Evolutionary conservation across 1,284 basidiomycete species (phyloP), one percentile per base, ranked within the genome.

Genomic region (Pseudomicrostroma phylloplanum): DNA sequence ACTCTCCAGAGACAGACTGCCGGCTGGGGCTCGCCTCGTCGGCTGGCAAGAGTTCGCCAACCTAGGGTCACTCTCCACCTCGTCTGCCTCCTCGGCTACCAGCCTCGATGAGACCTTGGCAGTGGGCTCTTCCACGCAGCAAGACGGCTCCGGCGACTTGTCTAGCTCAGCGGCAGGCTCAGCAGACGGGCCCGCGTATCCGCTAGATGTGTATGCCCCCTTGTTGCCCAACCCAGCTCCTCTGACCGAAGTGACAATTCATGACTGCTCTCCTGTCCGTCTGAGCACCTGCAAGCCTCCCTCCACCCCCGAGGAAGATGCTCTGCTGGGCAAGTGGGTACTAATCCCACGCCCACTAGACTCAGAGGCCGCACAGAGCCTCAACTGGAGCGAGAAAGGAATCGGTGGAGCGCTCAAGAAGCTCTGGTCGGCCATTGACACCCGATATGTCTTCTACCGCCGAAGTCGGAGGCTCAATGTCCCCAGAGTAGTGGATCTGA

Each of bases 271-370:
- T 57, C 80, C 91, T 26, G 78, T 81, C 6, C 78, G 87, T 46
- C 78, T 81, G 6, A 78, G 87, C 48, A 81, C 81, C 12, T 94
- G 92, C 76, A 79, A 81, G 0, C 91, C 92, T 0, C 77, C 82
- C 2, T 84, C 88, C 0, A 89, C 86, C 0, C 82, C 83, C 9
- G 88, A 89, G 67, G 80, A 87, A 41, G 90, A 92, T 75, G 87
- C 87, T 4, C 83, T 86, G 58, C 87, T 87, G 69, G 91, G 91
- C 0, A 89, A 88, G 73, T 94, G 92, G 92, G 90, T 94, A 0
- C 85, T 87, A 21, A 87, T 93, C 8, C 85, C 86, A 21, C 83
- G 86, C 19, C 87, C 92, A 77, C 80, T 94, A 40, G 91, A 91
- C 75, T 74, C 81, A 51, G 84, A 89, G 70, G 81, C 84, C 4